Percentiles rank a stretch among this genome's conserved stretches.
These are phyloP conservation scores for Leucosporidium scottii DNA, from an alignment of 768 basidiomycete genomes.

Conservation along the genomic window DNA sequence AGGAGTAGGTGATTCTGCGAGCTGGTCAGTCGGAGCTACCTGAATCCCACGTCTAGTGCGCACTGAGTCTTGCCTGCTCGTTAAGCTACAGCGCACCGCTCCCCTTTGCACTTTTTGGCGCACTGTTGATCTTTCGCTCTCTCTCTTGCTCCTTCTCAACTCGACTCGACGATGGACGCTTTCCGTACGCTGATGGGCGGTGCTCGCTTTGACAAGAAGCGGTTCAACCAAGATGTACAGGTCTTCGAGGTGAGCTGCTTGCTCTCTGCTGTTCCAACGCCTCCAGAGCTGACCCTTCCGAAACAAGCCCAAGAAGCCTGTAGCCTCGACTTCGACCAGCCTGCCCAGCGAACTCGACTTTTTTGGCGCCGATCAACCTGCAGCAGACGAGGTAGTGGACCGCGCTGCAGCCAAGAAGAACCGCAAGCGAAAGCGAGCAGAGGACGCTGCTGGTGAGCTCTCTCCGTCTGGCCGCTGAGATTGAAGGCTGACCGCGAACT, in stretches of 20 bases:
- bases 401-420: constrained; percentile 33
- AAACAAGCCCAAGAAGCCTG: constrained; percentile 9
- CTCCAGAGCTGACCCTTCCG: background rate
- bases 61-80: no score
- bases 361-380: constrained; percentile 63
- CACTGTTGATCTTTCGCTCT: no score
- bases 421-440: constrained; percentile 31
- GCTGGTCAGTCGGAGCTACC: no score
- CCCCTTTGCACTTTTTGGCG: no score
- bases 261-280: background rate
- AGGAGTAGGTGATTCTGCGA: no score
- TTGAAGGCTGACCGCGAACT: background rate
- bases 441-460: constrained; percentile 29
- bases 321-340: constrained; percentile 38
- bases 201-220: constrained; percentile 66
- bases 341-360: constrained; percentile 79
- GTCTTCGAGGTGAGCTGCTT: constrained; percentile 56
- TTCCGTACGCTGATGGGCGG: constrained; percentile 85
- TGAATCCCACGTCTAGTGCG: no score
- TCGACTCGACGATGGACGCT: constrained; percentile 57
- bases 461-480: background rate
- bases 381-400: constrained; percentile 14
- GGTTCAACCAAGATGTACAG: constrained; percentile 61
- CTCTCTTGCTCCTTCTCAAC: background rate
- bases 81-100: no score